Evolutionary conservation across 2,329 filamentous ascomycete species (phyloP).

Genomic region (Xylariaceae sp.): DNA sequence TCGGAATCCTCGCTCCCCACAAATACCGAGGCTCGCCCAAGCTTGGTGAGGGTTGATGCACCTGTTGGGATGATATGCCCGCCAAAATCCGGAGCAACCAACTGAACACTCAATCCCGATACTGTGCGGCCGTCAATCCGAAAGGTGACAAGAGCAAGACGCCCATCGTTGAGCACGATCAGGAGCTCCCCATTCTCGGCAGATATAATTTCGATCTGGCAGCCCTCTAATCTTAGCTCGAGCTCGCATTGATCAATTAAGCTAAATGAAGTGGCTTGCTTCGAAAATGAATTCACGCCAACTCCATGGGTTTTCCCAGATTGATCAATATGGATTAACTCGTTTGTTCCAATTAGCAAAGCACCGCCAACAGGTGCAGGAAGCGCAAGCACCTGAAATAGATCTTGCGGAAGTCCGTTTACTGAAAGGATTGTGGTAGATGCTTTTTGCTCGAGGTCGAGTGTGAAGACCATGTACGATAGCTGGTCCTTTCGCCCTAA

Average conservation of each 20-base stretch:
- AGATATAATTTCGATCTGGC: slow-evolving; percentile 70
- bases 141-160: slow-evolving; percentile 72
- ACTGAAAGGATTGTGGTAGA: slow-evolving; percentile 92
- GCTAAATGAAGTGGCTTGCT: slow-evolving; percentile 74
- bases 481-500: slow-evolving; percentile 81
- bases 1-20: slow-evolving; percentile 81
- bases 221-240: slow-evolving; percentile 74
- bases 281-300: slow-evolving; percentile 86
- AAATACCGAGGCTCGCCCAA: slow-evolving; percentile 71
- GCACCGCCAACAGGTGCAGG: slow-evolving; percentile 85
- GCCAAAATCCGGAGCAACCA: slow-evolving; percentile 59
- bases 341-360: slow-evolving; percentile 80
- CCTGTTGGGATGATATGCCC: slow-evolving; percentile 57
- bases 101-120: slow-evolving; percentile 72
- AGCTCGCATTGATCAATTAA: slow-evolving; percentile 83
- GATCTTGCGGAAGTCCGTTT: slow-evolving; percentile 76
- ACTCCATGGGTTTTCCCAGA: slow-evolving; percentile 90
- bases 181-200: slow-evolving; percentile 77
- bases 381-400: slow-evolving; percentile 76
- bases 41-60: slow-evolving; percentile 64
- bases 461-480: slow-evolving; percentile 88
- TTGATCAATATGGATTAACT: slow-evolving; percentile 93
- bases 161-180: slow-evolving; percentile 73
- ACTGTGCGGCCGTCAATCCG: slow-evolving; percentile 86
- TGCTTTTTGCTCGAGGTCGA: slow-evolving; percentile 88